Conservation (phyloP, 75 land plant species). For the Ceratopteris richardii region DNA sequence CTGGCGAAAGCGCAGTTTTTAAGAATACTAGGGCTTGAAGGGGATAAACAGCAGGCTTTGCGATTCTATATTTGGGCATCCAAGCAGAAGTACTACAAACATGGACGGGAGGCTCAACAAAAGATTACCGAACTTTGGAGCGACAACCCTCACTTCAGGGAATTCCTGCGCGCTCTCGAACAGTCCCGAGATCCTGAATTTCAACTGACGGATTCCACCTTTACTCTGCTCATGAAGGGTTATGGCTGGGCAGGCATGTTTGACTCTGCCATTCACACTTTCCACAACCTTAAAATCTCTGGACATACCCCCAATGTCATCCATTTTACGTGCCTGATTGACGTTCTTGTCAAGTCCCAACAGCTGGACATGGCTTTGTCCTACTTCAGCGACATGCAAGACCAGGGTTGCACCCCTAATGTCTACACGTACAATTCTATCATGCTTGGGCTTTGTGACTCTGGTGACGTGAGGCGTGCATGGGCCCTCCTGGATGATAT, state of each 20-base stretch:
- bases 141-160: neutral
- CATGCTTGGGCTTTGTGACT: constrained; percentile 36
- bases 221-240: neutral
- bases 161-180: neutral
- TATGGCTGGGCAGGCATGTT: constrained; percentile 4
- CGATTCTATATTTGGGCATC: constrained; percentile 1
- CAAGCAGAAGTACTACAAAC: constrained; percentile 1
- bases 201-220: neutral
- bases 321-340: constrained; percentile 1
- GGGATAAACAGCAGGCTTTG: constrained; percentile 2
- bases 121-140: neutral
- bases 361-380: constrained; percentile 8
- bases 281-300: neutral
- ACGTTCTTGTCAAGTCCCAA: neutral
- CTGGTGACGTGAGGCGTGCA: constrained; percentile 42
- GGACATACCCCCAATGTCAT: constrained; percentile 4
- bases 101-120: neutral
- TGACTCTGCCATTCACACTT: neutral
- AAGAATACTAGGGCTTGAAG: neutral
- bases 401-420: constrained; percentile 36
- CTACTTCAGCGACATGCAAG: constrained; percentile 42
- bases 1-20: neutral
- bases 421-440: constrained; percentile 40
- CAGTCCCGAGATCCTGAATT: neutral
- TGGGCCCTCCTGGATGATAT: constrained; percentile 27